Percentiles rank a stretch among this genome's conserved stretches.
Conservation (phyloP, 129 eudicot species). For the Flaveria brownii region DNA sequence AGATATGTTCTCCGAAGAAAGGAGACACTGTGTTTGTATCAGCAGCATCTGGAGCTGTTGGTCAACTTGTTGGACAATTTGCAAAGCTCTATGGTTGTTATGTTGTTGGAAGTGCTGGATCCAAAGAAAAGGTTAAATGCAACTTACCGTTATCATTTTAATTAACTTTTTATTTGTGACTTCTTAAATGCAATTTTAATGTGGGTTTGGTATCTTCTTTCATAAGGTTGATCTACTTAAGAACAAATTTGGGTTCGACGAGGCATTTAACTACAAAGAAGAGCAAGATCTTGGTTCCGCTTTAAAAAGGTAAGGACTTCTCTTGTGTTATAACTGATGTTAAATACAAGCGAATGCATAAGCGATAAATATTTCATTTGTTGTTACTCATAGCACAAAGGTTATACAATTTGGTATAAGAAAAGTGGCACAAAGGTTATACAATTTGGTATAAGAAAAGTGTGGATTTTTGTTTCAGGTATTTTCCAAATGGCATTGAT, state of each 20-base stretch:
- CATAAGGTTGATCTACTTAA: neutral
- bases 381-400: too few species aligned
- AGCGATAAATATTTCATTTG: too few species aligned
- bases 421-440: too few species aligned
- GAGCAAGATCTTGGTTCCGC: neutral
- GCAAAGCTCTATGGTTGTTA: slow-evolving; percentile 4
- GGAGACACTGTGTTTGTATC: slow-evolving; percentile 5
- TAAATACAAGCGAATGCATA: neutral
- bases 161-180: neutral
- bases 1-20: slow-evolving; percentile 5
- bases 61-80: slow-evolving; percentile 11
- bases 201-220: neutral
- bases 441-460: too few species aligned
- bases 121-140: neutral
- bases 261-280: slow-evolving; percentile 14
- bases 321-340: neutral
- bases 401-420: too few species aligned
- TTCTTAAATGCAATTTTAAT: neutral
- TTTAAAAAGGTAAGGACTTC: neutral
- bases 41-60: slow-evolving; percentile 4
- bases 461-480: slow-evolving; percentile 20
- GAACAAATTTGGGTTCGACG: slow-evolving; percentile 3
- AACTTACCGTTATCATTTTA: neutral
- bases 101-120: slow-evolving; percentile 17
- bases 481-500: slow-evolving; percentile 54